A percentile compares a stretch with the other conserved stretches of the same genome.
Conservation (phyloP, 768 basidiomycete species). For the Cantharellus anzutake region DNA sequence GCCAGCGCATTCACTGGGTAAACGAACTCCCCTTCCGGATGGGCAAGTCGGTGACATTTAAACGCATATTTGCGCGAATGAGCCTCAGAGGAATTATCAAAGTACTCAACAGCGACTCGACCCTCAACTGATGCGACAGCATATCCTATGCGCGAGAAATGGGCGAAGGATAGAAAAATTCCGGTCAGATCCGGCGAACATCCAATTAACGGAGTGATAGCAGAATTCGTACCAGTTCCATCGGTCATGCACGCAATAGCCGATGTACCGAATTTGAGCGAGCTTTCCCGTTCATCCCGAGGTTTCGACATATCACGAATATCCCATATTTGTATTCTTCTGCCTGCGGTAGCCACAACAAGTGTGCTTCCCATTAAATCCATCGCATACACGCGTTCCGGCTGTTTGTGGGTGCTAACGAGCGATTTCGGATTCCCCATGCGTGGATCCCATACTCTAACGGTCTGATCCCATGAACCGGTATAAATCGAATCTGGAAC, state of each 20-base stretch:
- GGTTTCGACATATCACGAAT: slow-evolving; percentile 58
- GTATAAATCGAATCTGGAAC: slow-evolving; percentile 50
- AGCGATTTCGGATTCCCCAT: slow-evolving; percentile 28
- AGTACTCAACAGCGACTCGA: slow-evolving; percentile 92
- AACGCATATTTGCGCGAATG: slow-evolving; percentile 93
- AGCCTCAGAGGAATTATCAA: slow-evolving; percentile 54
- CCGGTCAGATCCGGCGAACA: not conserved
- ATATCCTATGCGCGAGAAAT: slow-evolving; percentile 38
- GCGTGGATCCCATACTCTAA: slow-evolving; percentile 78
- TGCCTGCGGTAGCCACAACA: slow-evolving; percentile 84
- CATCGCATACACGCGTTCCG: slow-evolving; percentile 73
- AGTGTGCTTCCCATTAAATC: slow-evolving; percentile 61
- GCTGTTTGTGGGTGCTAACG: slow-evolving; percentile 43
- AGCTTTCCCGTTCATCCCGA: slow-evolving; percentile 72
- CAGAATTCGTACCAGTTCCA: slow-evolving; percentile 47
- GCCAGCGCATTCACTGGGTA: slow-evolving; percentile 93
- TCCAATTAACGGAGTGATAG: not conserved
- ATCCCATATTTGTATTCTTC: slow-evolving; percentile 80
- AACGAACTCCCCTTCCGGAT: slow-evolving; percentile 83
- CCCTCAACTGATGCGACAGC: slow-evolving; percentile 90
- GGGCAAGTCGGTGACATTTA: slow-evolving; percentile 85
- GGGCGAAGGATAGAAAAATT: not conserved
- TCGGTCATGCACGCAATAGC: slow-evolving; percentile 83
- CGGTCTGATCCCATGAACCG: slow-evolving; percentile 80
- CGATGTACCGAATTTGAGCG: slow-evolving; percentile 87